Conservation (phyloP, 805 yeast species). For the Candida lessepsii region DNA sequence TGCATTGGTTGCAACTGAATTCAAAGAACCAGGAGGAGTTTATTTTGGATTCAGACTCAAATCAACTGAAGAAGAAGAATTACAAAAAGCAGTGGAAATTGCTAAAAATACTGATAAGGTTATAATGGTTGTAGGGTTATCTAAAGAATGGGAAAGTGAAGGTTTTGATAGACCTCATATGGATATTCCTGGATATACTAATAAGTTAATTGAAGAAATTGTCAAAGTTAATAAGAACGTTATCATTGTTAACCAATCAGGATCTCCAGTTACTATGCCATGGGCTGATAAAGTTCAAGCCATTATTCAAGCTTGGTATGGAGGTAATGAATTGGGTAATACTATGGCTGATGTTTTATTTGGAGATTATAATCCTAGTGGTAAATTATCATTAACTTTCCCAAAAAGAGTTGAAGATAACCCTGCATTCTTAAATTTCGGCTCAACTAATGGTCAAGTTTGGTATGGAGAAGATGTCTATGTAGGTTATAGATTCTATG, state of each 20-base stretch:
- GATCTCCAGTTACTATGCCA: conserved; percentile 33
- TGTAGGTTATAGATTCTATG: conserved; percentile 63
- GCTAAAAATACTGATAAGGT: conserved; percentile 31
- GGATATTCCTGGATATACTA: conserved; percentile 30
- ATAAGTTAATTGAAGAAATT: conserved; percentile 25
- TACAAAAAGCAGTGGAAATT: conserved; percentile 23
- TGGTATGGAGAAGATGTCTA: conserved; percentile 61
- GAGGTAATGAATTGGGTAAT: conserved; percentile 57
- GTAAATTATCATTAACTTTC: conserved; percentile 34
- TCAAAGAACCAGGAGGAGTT: conserved; percentile 26
- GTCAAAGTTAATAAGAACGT: conserved; percentile 28
- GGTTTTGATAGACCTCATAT: conserved; percentile 31
- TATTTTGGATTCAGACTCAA: conserved; percentile 23
- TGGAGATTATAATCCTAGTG: conserved; percentile 60
- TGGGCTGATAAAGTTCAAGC: conserved; percentile 22
- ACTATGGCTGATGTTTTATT: conserved; percentile 59
- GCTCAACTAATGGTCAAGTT: conserved; percentile 29
- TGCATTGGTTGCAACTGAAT: conserved; percentile 16
- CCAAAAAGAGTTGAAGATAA: conserved; percentile 27
- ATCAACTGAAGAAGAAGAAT: conserved; percentile 25
- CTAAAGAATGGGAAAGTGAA: conserved; percentile 34
- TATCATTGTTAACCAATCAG: conserved; percentile 33
- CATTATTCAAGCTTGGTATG: conserved; percentile 28
- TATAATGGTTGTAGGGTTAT: conserved; percentile 27
- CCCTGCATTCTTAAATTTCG: conserved; percentile 30